Evolutionary conservation across 176 grass and related monocot species (phyloP).

Genomic region (Oryza brachyantha): DNA sequence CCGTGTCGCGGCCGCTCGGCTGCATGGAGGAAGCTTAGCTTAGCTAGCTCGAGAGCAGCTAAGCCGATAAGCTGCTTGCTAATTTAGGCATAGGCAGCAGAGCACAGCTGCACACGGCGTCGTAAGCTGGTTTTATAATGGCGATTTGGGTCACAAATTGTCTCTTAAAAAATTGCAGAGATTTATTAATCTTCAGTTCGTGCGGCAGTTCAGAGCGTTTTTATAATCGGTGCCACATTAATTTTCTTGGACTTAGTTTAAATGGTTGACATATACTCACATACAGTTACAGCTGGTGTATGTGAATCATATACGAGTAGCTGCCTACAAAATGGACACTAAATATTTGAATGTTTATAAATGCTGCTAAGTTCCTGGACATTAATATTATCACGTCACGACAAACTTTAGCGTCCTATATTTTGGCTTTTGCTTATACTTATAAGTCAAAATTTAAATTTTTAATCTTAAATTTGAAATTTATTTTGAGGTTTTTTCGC

Average conservation of each 20-base stretch:
- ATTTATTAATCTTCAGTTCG: not conserved
- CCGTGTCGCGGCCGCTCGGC: conserved; percentile 34
- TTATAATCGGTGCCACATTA: not conserved
- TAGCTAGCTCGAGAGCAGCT: too few species aligned
- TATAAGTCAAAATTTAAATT: too few species aligned
- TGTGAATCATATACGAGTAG: too few species aligned
- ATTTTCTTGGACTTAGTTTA: not conserved
- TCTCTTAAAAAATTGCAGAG: not conserved
- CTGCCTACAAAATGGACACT: too few species aligned
- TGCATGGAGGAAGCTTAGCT: conserved; percentile 18
- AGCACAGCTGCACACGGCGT: not conserved
- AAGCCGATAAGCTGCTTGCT: not conserved
- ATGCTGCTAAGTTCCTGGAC: too few species aligned
- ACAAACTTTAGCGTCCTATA: too few species aligned
- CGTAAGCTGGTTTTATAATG: conserved; percentile 32
- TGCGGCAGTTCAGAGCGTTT: not conserved
- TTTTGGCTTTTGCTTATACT: too few species aligned
- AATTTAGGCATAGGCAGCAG: not conserved
- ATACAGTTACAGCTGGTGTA: not conserved
- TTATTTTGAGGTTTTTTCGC: too few species aligned
- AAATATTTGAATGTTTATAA: too few species aligned
- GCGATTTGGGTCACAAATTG: not conserved
- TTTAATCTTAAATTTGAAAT: too few species aligned
- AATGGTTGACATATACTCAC: not conserved
- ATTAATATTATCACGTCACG: too few species aligned